Evolutionary conservation across 306 rosid species (phyloP).

Genomic region (Gynostemma pentaphyllum): DNA sequence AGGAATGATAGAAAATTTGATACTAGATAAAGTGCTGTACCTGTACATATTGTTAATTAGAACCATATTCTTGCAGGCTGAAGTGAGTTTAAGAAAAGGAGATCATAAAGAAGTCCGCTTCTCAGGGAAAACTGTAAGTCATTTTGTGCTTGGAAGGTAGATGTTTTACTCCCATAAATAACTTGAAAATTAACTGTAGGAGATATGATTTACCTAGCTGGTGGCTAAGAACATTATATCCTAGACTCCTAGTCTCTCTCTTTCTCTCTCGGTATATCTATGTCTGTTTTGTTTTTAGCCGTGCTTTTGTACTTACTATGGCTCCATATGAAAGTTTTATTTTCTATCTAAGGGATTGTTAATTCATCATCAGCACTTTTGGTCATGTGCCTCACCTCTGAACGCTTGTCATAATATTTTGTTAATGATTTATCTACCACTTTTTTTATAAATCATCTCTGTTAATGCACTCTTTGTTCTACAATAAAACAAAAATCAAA

Average conservation of each 20-base stretch:
- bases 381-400: no score
- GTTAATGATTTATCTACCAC: no score
- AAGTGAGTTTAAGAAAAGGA: conserved; percentile 22
- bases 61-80: conserved; percentile 23
- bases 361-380: not conserved
- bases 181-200: not conserved
- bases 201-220: not conserved
- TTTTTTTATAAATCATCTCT: no score
- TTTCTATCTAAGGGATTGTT: not conserved
- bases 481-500: no score
- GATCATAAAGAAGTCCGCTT: conserved; percentile 41
- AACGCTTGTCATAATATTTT: no score
- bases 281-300: not conserved
- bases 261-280: not conserved
- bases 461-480: no score
- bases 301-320: not conserved
- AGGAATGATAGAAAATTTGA: not conserved
- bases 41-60: not conserved
- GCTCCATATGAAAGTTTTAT: not conserved
- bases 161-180: not conserved
- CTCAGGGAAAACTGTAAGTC: conserved; percentile 45
- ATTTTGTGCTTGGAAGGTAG: not conserved
- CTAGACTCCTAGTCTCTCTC: not conserved
- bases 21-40: not conserved
- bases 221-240: not conserved